A percentile compares a stretch with the other conserved stretches of the same genome.
Evolutionary conservation across 805 yeast species (phyloP).

Genomic region (Metschnikowia orientalis): DNA sequence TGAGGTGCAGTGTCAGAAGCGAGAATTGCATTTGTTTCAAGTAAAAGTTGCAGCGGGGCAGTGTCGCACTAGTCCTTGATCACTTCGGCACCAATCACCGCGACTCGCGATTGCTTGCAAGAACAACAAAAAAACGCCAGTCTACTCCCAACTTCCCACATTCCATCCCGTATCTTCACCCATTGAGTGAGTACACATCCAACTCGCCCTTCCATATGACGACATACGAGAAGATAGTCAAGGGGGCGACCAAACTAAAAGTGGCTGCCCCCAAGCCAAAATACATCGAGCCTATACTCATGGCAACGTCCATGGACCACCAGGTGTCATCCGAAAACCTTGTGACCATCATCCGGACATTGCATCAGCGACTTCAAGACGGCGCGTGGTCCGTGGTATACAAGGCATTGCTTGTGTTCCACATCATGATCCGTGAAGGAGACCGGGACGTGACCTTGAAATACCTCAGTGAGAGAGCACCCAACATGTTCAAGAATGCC

Average conservation of each 20-base stretch:
- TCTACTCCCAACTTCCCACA: too few relatives aligned
- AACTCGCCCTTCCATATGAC: too few relatives aligned
- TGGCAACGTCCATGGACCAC: constrained; percentile 55
- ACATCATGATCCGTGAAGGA: constrained; percentile 91
- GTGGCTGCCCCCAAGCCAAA: constrained; percentile 98
- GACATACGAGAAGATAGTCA: constrained; percentile 64
- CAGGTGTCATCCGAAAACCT: constrained; percentile 47
- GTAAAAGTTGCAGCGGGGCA: too few relatives aligned
- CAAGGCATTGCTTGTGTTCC: constrained; percentile 79
- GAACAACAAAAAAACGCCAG: constrained; percentile 5
- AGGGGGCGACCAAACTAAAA: constrained; percentile 49
- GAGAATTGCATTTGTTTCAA: too few relatives aligned
- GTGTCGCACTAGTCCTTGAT: constrained; percentile 3
- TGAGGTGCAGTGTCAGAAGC: too few relatives aligned
- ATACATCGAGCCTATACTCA: constrained; percentile 87
- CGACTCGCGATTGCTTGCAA: constrained; percentile 2
- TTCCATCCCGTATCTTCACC: too few relatives aligned
- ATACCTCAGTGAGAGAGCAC: constrained; percentile 47
- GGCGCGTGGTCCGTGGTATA: constrained; percentile 88
- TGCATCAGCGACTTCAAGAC: constrained; percentile 63
- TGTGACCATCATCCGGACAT: constrained; percentile 60
- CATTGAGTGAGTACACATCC: too few relatives aligned
- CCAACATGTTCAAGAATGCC: constrained; percentile 46
- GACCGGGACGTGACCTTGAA: constrained; percentile 68
- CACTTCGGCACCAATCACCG: constrained; percentile 6